Evolutionary conservation across 2,329 filamentous ascomycete species (phyloP).

Genomic region (Phaeosphaeria sp.): DNA sequence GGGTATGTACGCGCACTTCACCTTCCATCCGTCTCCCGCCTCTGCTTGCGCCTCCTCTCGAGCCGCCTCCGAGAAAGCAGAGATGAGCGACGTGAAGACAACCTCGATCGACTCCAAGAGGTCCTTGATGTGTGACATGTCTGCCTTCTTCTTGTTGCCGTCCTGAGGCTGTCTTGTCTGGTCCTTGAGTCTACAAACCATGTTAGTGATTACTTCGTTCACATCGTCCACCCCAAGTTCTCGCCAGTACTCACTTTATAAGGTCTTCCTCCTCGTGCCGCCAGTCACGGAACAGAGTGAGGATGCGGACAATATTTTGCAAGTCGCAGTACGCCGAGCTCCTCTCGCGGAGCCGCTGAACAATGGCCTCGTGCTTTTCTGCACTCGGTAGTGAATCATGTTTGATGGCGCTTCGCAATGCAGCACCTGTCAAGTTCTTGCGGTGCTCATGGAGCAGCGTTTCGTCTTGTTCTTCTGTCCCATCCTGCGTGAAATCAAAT

Average conservation of each 20-base stretch:
- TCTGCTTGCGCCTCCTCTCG: neutral
- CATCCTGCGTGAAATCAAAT: conserved; percentile 39
- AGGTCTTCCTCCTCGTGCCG: conserved; percentile 50
- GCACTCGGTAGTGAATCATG: conserved; percentile 25
- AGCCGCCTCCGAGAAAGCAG: conserved; percentile 18
- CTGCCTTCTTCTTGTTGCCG: conserved; percentile 19
- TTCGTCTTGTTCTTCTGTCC: conserved; percentile 38
- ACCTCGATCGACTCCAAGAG: conserved; percentile 49
- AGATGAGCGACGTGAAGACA: conserved; percentile 47
- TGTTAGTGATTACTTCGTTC: too few species aligned
- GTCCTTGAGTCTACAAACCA: too few species aligned
- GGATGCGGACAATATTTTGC: conserved; percentile 50
- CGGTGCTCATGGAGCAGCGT: conserved; percentile 24
- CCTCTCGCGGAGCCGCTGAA: conserved; percentile 25
- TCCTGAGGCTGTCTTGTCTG: too few species aligned
- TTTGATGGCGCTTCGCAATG: conserved; percentile 24
- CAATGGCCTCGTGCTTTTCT: conserved; percentile 27
- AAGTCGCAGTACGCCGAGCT: conserved; percentile 52
- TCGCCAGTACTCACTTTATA: conserved; percentile 32
- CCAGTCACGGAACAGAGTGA: conserved; percentile 53
- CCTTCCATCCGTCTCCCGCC: conserved; percentile 62
- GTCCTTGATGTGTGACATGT: conserved; percentile 44
- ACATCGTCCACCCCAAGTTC: too few species aligned
- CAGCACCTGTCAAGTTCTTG: conserved; percentile 23
- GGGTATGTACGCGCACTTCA: conserved; percentile 82